A percentile compares a stretch with the other conserved stretches of the same genome.
Evolutionary conservation across 257 asterid species (phyloP).

Genomic region (Buddleja alternifolia): DNA sequence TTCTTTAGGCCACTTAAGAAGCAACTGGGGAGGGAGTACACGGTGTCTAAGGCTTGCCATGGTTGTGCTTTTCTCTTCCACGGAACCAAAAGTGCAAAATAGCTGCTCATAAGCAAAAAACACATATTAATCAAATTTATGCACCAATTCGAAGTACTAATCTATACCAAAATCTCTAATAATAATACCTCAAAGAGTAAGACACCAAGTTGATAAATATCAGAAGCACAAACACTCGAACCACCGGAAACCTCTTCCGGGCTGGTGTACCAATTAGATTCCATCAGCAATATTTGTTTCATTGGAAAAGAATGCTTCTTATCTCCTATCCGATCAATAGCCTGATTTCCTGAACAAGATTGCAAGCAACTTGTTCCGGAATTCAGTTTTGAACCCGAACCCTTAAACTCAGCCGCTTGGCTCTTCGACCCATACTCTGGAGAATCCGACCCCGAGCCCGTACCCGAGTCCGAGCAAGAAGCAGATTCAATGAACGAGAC

Average conservation of each 20-base stretch:
- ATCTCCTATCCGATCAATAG: conserved; percentile 46
- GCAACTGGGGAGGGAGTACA: conserved; percentile 92
- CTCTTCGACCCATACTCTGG: conserved; percentile 53
- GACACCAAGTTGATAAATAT: conserved; percentile 87
- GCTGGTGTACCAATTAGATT: conserved; percentile 78
- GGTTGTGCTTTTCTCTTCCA: conserved; percentile 73
- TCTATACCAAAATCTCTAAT: background rate
- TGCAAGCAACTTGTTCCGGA: conserved; percentile 55
- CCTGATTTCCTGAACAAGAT: conserved; percentile 40
- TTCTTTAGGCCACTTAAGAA: conserved; percentile 95
- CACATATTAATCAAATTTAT: background rate
- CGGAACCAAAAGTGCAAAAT: conserved; percentile 68
- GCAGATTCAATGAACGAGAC: conserved; percentile 88
- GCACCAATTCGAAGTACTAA: background rate
- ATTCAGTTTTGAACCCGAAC: conserved; percentile 29
- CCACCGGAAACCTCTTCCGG: conserved; percentile 78
- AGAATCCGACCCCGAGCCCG: conserved; percentile 71
- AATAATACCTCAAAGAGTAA: conserved; percentile 82
- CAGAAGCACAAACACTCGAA: conserved; percentile 70
- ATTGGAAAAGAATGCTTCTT: conserved; percentile 71
- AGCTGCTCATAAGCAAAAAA: conserved; percentile 56
- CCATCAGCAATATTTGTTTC: conserved; percentile 84
- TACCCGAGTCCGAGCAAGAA: conserved; percentile 78
- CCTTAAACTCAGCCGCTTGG: conserved; percentile 53
- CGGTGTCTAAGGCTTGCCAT: conserved; percentile 91